Evolutionary conservation across 2,329 filamentous ascomycete genomes (phyloP).

Genomic region (Coniella lustricola): DNA sequence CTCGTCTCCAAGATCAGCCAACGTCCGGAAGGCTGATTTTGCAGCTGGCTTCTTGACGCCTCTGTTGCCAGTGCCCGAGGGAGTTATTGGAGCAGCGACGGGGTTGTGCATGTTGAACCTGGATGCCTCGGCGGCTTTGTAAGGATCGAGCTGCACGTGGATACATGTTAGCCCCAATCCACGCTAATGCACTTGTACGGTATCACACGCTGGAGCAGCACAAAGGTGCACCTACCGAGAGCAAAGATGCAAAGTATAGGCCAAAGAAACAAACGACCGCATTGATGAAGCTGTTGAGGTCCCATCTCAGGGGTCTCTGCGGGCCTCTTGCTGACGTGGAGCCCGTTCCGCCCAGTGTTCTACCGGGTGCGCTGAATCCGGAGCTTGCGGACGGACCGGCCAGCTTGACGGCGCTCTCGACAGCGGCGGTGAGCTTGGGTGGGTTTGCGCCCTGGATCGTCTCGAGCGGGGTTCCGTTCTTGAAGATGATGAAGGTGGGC

Average conservation of each 20-base stretch:
- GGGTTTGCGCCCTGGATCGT: slow-evolving; percentile 79
- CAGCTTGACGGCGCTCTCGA: slow-evolving; percentile 62
- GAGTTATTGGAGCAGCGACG: slow-evolving; percentile 18
- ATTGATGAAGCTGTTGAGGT: slow-evolving; percentile 40
- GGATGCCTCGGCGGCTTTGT: slow-evolving; percentile 53
- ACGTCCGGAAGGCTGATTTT: slow-evolving; percentile 40
- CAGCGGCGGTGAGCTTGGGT: slow-evolving; percentile 64
- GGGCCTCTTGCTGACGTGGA: slow-evolving; percentile 20
- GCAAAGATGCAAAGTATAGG: slow-evolving; percentile 54
- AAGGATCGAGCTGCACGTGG: slow-evolving; percentile 48
- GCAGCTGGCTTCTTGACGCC: slow-evolving; percentile 23
- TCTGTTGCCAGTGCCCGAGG: neutral
- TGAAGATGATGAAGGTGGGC: slow-evolving; percentile 92
- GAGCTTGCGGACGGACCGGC: slow-evolving; percentile 35
- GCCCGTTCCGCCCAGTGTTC: slow-evolving; percentile 45
- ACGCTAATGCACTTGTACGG: too few species aligned
- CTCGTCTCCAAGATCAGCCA: slow-evolving; percentile 42
- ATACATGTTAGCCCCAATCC: slow-evolving; percentile 8
- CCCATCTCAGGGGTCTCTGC: slow-evolving; percentile 21
- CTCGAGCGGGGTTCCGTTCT: slow-evolving; percentile 63
- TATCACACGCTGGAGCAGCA: neutral
- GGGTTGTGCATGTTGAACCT: slow-evolving; percentile 48
- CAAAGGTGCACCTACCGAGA: slow-evolving; percentile 41
- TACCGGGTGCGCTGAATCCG: slow-evolving; percentile 47
- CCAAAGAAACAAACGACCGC: slow-evolving; percentile 49